Evolutionary conservation across 208 protist genomes (phyloP).

Genomic region (Wallacemonas rigidus): DNA sequence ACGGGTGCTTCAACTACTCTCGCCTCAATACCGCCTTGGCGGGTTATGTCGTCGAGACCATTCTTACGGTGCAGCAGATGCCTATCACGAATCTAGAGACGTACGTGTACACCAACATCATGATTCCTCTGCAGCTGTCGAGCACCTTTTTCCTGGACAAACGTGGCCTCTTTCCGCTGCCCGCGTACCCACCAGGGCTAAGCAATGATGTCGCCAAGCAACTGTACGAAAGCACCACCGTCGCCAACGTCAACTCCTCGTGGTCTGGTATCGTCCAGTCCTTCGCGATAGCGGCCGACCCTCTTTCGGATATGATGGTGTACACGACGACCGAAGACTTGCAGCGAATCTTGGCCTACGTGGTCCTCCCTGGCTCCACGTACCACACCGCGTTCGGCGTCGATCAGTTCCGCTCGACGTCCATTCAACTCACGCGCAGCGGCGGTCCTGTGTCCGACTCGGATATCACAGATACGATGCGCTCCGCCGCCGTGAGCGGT

Average conservation of each 20-base stretch:
- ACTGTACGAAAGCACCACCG: conserved; percentile 1
- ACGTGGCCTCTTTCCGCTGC: conserved; percentile 19
- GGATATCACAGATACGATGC: conserved; percentile 11
- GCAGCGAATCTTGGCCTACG: conserved; percentile 16
- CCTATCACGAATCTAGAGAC: conserved; percentile 33
- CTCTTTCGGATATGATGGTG: conserved; percentile 66
- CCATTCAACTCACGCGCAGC: neutral
- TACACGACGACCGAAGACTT: conserved; percentile 56
- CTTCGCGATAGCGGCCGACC: conserved; percentile 42
- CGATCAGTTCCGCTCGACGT: neutral
- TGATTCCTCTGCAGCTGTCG: conserved; percentile 40
- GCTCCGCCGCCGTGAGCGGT: conserved; percentile 5
- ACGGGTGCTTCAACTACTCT: conserved; percentile 38
- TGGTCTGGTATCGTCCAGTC: conserved; percentile 13
- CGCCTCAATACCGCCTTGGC: conserved; percentile 57
- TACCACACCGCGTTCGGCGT: conserved; percentile 31
- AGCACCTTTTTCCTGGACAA: conserved; percentile 52
- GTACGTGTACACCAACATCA: conserved; percentile 43
- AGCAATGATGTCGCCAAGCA: too few relatives aligned
- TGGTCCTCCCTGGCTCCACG: conserved; percentile 35
- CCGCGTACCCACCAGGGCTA: conserved; percentile 28
- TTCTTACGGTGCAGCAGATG: conserved; percentile 24
- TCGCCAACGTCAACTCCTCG: conserved; percentile 34
- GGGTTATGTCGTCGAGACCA: conserved; percentile 53
- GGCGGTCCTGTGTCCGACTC: neutral